Evolutionary conservation across 1,284 basidiomycete species (phyloP).

Genomic region (Leccinum fallax): DNA sequence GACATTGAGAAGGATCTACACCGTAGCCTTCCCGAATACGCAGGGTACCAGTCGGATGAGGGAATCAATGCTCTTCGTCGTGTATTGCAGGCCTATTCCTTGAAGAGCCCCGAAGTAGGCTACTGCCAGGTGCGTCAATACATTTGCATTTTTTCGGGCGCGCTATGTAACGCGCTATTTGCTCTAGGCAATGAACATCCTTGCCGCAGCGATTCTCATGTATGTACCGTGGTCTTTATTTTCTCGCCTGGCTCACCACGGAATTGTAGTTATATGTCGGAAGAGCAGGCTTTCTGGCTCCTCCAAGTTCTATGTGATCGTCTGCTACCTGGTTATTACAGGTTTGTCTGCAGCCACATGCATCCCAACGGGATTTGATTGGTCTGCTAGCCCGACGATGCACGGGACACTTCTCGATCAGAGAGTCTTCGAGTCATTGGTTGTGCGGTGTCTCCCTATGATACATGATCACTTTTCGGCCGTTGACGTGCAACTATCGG

Average conservation of each 20-base stretch:
- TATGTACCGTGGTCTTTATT: slow-evolving; percentile 39
- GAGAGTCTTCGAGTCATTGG: slow-evolving; percentile 97
- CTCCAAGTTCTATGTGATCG: slow-evolving; percentile 95
- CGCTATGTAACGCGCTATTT: slow-evolving; percentile 21
- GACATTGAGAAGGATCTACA: slow-evolving; percentile 99
- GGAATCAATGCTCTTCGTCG: slow-evolving; percentile 85
- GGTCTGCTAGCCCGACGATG: slow-evolving; percentile 82
- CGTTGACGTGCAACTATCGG: slow-evolving; percentile 96
- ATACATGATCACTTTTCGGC: slow-evolving; percentile 92
- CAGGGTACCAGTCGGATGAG: slow-evolving; percentile 88
- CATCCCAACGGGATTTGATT: slow-evolving; percentile 6
- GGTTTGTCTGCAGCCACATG: slow-evolving; percentile 51
- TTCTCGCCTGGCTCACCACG: slow-evolving; percentile 18
- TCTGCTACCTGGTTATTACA: slow-evolving; percentile 96
- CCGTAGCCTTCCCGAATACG: slow-evolving; percentile 92
- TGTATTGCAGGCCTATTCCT: slow-evolving; percentile 96
- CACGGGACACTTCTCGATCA: slow-evolving; percentile 98
- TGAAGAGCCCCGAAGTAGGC: slow-evolving; percentile 93
- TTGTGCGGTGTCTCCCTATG: slow-evolving; percentile 86
- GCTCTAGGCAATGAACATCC: slow-evolving; percentile 88
- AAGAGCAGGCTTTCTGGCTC: slow-evolving; percentile 99
- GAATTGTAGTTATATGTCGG: slow-evolving; percentile 87
- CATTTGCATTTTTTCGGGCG: slow-evolving; percentile 10
- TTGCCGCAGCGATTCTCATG: slow-evolving; percentile 91
- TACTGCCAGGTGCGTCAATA: slow-evolving; percentile 68